A percentile compares a stretch with the other conserved stretches of the same genome.
Conservation (phyloP, 2,329 filamentous ascomycete species). For the Leptographium procerum region DNA sequence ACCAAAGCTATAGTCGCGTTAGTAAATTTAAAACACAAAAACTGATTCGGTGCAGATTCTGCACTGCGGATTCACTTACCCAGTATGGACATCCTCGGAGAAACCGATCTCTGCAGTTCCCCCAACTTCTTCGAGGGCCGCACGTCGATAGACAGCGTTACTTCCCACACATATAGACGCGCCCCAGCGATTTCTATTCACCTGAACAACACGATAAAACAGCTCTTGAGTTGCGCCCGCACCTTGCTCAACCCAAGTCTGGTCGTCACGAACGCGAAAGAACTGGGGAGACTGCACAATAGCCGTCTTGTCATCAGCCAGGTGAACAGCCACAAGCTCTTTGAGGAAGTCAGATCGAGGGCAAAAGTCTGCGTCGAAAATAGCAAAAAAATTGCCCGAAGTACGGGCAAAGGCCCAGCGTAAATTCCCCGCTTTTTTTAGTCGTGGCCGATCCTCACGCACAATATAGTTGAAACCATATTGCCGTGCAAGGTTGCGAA, state of each 20-base stretch:
- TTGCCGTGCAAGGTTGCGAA: not conserved
- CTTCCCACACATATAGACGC: conserved; percentile 5
- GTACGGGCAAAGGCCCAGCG: conserved; percentile 5
- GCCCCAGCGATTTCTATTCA: conserved; percentile 5
- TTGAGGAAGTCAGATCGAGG: conserved; percentile 1
- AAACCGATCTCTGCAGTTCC: conserved; percentile 6
- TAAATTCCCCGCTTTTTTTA: conserved; percentile 4
- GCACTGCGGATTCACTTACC: not conserved
- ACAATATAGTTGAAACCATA: conserved; percentile 5
- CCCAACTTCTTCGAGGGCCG: conserved; percentile 1
- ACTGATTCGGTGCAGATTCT: too few relatives aligned
- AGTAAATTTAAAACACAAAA: not conserved
- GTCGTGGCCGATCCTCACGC: conserved; percentile 2
- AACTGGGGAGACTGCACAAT: conserved; percentile 7
- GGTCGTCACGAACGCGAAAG: conserved; percentile 2
- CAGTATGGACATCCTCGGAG: conserved; percentile 6
- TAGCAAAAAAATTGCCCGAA: not conserved
- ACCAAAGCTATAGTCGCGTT: not conserved
- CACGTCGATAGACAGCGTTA: conserved; percentile 4
- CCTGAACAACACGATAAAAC: conserved; percentile 7
- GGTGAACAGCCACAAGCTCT: not conserved
- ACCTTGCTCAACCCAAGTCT: conserved; percentile 6
- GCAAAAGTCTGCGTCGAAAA: conserved; percentile 6
- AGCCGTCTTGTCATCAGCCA: not conserved
- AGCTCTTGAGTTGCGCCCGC: conserved; percentile 6